Evolutionary conservation across 768 basidiomycete genomes (phyloP).

Genomic region (Phanerochaete sordida): DNA sequence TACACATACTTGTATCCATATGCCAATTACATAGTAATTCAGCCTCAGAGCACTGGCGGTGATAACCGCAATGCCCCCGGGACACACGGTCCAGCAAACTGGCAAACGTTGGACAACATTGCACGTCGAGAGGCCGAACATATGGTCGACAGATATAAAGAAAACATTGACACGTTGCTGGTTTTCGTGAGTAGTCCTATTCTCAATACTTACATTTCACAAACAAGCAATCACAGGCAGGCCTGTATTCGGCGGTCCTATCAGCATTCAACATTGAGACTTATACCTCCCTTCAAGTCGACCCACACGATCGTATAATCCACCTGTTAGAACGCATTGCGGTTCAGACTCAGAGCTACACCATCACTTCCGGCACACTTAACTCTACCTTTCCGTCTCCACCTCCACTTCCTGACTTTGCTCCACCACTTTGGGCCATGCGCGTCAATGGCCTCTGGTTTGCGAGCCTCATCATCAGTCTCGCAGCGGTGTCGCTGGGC

Average conservation of each 20-base stretch:
- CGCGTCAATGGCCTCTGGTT: background rate
- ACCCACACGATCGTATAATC: background rate
- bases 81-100: background rate
- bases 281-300: background rate
- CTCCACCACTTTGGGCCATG: background rate
- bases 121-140: background rate
- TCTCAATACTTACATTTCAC: background rate
- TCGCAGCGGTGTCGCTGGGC: background rate
- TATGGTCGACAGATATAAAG: constrained; percentile 1
- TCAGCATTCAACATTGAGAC: background rate
- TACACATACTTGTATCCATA: too few relatives aligned
- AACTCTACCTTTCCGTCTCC: background rate
- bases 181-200: constrained; percentile 2
- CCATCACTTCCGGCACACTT: background rate
- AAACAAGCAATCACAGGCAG: background rate
- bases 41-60: too few relatives aligned
- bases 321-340: background rate
- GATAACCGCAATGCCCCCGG: too few relatives aligned
- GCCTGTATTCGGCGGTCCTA: background rate
- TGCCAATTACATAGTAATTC: too few relatives aligned
- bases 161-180: constrained; percentile 7
- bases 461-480: background rate
- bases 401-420: background rate
- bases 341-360: background rate
- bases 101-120: background rate